Evolutionary conservation across 2,329 filamentous ascomycete species (phyloP), one percentile per base, ranked within the genome.

Genomic region (Leptographium lundbergii): DNA sequence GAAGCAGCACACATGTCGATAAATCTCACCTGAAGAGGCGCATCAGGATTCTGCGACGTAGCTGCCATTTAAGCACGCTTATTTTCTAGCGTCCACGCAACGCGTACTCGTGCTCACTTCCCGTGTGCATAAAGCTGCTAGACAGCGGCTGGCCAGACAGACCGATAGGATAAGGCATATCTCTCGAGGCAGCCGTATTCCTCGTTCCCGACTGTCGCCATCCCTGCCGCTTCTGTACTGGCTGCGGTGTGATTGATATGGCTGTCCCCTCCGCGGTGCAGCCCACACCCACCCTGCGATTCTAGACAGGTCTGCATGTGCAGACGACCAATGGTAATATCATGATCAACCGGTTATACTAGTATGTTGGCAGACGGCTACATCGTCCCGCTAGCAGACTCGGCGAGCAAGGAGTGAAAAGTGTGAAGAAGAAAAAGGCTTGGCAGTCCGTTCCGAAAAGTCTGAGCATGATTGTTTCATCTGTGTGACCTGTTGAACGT

Each of bases 401-500:
- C 32, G 32, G 32, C 32, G 9, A 34, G 32, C 27, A 27, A 27
- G 24, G 25, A 17, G 14, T n/a, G n/a, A 47, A 25, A 34, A 24
- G 42, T 17, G 7, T 9, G 32, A 36, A 36, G 19, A 22, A 25
- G 27, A 50, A 17, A 29, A 24, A 50, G 13, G 55, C 56, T 25
- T 54, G 52, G 27, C 52, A 19, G 50, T 25, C 48, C 7, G 14
- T 17, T 29, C 48, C 48, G 48, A 19, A 29, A 51, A 29, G 24
- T 51, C 24, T 51, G 29, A 29, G 25, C 48, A 17, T 11, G 11
- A 10, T 17, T 55, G 34, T 45, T 45, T 45, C 53, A 50, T 51
- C 6, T 27, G 25, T 51, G 54, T 34, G n/a, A 13, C 39, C 27
- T 54, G 59, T 61, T 52, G 48, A 59, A 61, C 59, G 22, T 61